Evolutionary conservation across 2,329 filamentous ascomycete genomes (phyloP).

Genomic region (Graphilbum fragrans): DNA sequence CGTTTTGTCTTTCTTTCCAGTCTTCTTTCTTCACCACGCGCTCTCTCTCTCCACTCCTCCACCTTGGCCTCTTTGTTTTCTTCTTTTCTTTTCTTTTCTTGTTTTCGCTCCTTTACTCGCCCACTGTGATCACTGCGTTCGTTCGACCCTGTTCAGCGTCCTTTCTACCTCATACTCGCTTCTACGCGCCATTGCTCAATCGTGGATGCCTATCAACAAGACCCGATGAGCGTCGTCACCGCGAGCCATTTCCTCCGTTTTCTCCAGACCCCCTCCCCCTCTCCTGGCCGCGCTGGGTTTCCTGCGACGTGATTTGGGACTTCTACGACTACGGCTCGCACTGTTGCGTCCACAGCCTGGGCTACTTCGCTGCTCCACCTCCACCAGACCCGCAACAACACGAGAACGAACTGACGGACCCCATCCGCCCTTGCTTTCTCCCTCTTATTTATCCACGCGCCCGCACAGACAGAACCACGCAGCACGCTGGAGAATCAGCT

Average conservation of each 20-base stretch:
- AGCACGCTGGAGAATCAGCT: too few species aligned
- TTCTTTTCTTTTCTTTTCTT: not conserved
- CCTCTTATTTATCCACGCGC: not conserved
- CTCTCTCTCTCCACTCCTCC: not conserved
- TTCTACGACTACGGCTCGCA: too few species aligned
- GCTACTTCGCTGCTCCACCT: slow-evolving; percentile 2
- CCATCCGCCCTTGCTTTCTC: not conserved
- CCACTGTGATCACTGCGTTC: too few species aligned
- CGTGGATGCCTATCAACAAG: too few species aligned
- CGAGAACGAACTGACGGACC: not conserved
- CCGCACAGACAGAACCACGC: not conserved
- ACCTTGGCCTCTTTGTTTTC: not conserved
- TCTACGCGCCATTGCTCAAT: too few species aligned
- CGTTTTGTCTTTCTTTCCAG: not conserved
- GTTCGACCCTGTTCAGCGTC: too few species aligned
- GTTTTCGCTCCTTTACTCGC: not conserved
- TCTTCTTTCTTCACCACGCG: not conserved
- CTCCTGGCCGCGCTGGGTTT: too few species aligned
- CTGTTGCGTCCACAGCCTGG: not conserved
- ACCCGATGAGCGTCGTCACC: too few species aligned
- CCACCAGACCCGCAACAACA: not conserved
- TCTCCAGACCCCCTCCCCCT: too few species aligned
- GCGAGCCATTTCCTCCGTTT: too few species aligned
- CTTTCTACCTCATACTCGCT: not conserved
- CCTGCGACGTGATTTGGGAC: too few species aligned